These are phyloP conservation scores for Russula dissimulans DNA, from an alignment of 768 basidiomycete genomes.

Conservation along the genomic window DNA sequence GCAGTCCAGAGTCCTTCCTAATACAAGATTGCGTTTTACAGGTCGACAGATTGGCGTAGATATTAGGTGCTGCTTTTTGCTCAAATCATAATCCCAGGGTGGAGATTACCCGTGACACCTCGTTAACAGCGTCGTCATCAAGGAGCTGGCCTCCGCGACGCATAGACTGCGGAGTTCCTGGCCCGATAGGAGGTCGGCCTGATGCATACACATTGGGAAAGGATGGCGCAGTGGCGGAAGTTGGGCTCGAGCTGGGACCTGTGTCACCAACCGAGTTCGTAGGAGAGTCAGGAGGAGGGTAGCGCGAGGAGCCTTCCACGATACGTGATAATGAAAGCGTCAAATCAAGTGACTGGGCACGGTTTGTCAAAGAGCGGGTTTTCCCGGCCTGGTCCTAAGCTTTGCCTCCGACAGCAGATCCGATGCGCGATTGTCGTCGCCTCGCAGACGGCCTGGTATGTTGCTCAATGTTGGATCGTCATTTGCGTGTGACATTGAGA, in stretches of 20 bases:
- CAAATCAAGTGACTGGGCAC: slow-evolving; percentile 84
- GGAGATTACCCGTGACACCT: slow-evolving; percentile 70
- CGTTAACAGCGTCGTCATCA: slow-evolving; percentile 55
- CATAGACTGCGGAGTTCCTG: slow-evolving; percentile 23
- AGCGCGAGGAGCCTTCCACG: slow-evolving; percentile 52
- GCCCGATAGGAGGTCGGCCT: slow-evolving; percentile 27
- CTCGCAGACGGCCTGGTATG: slow-evolving; percentile 55
- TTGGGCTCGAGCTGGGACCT: slow-evolving; percentile 71
- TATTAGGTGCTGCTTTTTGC: background rate
- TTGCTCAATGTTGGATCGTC: slow-evolving; percentile 38
- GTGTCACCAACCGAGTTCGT: slow-evolving; percentile 70
- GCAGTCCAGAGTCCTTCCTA: slow-evolving; percentile 20
- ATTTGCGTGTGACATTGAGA: slow-evolving; percentile 19
- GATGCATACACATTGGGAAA: slow-evolving; percentile 79
- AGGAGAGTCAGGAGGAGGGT: slow-evolving; percentile 69
- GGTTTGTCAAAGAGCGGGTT: slow-evolving; percentile 74
- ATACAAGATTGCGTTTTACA: slow-evolving; percentile 18
- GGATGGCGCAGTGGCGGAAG: slow-evolving; percentile 64
- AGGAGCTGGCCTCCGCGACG: slow-evolving; percentile 26
- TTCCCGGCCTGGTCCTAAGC: slow-evolving; percentile 64
- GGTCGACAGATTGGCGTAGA: slow-evolving; percentile 12
- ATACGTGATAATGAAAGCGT: slow-evolving; percentile 79
- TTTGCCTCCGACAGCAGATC: slow-evolving; percentile 81
- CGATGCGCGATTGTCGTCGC: slow-evolving; percentile 73
- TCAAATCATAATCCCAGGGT: slow-evolving; percentile 30